A percentile compares a stretch with the other conserved stretches of the same genome.
These are phyloP conservation scores for Diaporthe eres DNA, from an alignment of 2,329 filamentous ascomycete species.

Conservation along the genomic window DNA sequence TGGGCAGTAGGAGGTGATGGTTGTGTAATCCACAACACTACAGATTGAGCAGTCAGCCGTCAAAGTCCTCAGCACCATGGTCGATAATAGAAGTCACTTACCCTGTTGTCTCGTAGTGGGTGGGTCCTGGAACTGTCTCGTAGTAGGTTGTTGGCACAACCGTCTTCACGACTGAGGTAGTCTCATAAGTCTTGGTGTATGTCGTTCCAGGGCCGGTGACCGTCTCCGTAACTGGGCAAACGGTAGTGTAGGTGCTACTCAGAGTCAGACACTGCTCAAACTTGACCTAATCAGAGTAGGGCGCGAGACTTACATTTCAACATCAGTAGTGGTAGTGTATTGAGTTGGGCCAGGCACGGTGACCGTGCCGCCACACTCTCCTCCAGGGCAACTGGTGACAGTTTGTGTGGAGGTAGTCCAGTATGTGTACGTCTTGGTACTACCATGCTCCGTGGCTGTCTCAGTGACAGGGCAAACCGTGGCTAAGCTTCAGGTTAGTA, in stretches of 20 bases:
- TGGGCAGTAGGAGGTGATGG: slow-evolving; percentile 60
- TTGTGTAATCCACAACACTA: slow-evolving; percentile 56
- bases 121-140: slow-evolving; percentile 53
- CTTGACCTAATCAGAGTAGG: too few relatives aligned
- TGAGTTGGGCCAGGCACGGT: slow-evolving; percentile 54
- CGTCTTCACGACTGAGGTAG: slow-evolving; percentile 56
- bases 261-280: slow-evolving; percentile 41
- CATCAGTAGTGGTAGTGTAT: slow-evolving; percentile 50
- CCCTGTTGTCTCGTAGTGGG: slow-evolving; percentile 53
- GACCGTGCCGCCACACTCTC: slow-evolving; percentile 53
- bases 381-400: slow-evolving; percentile 54
- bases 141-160: slow-evolving; percentile 50
- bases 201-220: slow-evolving; percentile 54
- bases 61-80: not conserved
- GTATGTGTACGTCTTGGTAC: slow-evolving; percentile 59
- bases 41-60: not conserved
- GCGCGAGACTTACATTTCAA: slow-evolving; percentile 43
- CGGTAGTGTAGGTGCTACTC: slow-evolving; percentile 55
- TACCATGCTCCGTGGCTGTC: slow-evolving; percentile 56
- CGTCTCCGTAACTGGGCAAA: slow-evolving; percentile 53
- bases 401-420: slow-evolving; percentile 60
- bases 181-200: slow-evolving; percentile 57
- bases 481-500: slow-evolving; percentile 55
- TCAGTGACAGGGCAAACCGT: slow-evolving; percentile 62
- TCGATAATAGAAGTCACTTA: not conserved